phyloP scores from a whole-genome alignment of 2,329 filamentous ascomycete species.

The Teratosphaeria pseudoeucalypti region DNA sequence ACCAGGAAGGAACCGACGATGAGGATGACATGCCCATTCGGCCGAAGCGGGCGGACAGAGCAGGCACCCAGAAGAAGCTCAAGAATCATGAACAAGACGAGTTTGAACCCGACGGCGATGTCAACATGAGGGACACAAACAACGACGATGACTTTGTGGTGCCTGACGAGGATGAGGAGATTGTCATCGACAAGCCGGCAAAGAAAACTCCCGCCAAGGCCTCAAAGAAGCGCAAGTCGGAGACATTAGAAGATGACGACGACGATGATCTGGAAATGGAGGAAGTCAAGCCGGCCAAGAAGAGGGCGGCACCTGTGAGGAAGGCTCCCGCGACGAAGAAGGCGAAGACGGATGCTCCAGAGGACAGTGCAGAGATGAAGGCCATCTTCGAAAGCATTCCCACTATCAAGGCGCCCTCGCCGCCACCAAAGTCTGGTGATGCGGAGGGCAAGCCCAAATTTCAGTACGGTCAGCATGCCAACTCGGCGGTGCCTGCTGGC shows the following conservation, averaged over 20 bases:
- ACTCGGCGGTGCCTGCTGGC: conserved; percentile 48
- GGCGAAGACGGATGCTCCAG: conserved; percentile 54
- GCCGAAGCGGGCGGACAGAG: conserved; percentile 27
- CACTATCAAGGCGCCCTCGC: conserved; percentile 70
- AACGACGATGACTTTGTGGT: conserved; percentile 36
- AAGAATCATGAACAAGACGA: conserved; percentile 29
- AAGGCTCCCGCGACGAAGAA: conserved; percentile 46
- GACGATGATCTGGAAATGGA: conserved; percentile 36
- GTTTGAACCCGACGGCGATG: conserved; percentile 34
- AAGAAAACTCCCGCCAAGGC: conserved; percentile 25
- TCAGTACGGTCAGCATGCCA: conserved; percentile 53
- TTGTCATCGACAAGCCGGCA: conserved; percentile 30
- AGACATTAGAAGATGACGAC: conserved; percentile 42
- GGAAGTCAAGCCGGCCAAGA: conserved; percentile 47
- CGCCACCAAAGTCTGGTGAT: conserved; percentile 53
- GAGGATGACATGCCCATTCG: conserved; percentile 56
- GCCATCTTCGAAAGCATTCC: conserved; percentile 83
- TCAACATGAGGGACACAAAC: conserved; percentile 44
- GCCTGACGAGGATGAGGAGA: conserved; percentile 34
- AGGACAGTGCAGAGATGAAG: conserved; percentile 64
- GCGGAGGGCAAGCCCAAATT: conserved; percentile 52
- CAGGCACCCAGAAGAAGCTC: conserved; percentile 22
- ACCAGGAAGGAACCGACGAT: conserved; percentile 55
- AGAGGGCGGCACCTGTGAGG: conserved; percentile 28
- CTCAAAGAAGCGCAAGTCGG: conserved; percentile 48